Conservation (phyloP, 495 filamentous ascomycete genomes). For the Penicillium maclennaniae region DNA sequence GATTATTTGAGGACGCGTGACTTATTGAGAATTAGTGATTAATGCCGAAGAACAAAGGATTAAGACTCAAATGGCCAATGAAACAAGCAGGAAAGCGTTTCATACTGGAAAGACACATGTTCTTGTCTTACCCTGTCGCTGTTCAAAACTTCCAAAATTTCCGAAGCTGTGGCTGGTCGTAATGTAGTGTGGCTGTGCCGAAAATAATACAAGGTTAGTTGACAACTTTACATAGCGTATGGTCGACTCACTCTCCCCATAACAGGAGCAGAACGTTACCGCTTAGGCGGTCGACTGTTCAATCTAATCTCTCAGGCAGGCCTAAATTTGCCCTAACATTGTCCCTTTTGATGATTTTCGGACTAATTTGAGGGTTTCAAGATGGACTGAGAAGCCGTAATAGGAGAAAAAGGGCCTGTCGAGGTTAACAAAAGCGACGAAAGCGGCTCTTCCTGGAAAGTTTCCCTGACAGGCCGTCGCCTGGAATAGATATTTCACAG, state of each 20-base stretch:
- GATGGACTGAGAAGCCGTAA: neutral
- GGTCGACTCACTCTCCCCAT: neutral
- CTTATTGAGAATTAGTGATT: no score
- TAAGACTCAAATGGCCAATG: neutral
- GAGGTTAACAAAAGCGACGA: neutral
- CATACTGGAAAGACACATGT: neutral
- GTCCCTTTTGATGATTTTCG: neutral
- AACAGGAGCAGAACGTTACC: neutral
- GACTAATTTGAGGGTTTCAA: neutral
- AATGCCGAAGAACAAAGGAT: neutral
- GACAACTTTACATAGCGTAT: neutral
- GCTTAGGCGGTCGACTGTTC: neutral
- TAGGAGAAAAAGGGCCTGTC: neutral
- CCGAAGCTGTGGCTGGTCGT: neutral
- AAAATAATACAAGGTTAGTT: neutral
- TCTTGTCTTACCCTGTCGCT: neutral
- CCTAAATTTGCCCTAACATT: neutral
- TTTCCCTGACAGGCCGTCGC: neutral
- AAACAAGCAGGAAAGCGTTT: neutral
- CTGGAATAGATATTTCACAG: neutral
- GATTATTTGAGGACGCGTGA: neutral
- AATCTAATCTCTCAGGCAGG: neutral
- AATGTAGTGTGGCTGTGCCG: neutral
- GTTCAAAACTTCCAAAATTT: neutral
- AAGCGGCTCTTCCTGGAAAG: neutral